These are phyloP conservation scores for Mayamaea pseudoterrestris DNA, from an alignment of 108 stramenopile genomes.

Conservation along the genomic window DNA sequence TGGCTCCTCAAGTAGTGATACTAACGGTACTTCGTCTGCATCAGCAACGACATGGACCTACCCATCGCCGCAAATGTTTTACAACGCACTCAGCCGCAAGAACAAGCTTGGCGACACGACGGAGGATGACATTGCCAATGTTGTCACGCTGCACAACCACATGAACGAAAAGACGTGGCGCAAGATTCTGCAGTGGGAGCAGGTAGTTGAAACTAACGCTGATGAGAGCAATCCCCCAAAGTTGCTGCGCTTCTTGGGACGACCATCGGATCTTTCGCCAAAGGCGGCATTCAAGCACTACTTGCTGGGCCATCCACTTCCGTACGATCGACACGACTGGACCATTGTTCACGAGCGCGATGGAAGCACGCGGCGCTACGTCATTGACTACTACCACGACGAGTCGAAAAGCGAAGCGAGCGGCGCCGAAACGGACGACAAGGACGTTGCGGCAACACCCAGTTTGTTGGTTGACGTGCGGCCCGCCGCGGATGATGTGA, in stretches of 20 bases:
- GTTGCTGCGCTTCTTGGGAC: conserved; percentile 82
- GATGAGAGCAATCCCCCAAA: conserved; percentile 33
- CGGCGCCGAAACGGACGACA: conserved; percentile 36
- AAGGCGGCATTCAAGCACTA: conserved; percentile 83
- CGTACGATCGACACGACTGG: conserved; percentile 99
- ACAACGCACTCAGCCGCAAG: conserved; percentile 93
- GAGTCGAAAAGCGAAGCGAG: conserved; percentile 23
- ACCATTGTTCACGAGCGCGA: conserved; percentile 55
- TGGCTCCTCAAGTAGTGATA: neutral
- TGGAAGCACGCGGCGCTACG: conserved; percentile 79
- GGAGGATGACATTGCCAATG: conserved; percentile 70
- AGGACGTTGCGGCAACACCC: conserved; percentile 50
- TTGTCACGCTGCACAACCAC: conserved; percentile 97
- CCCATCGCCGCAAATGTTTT: conserved; percentile 97
- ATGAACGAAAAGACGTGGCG: conserved; percentile 99
- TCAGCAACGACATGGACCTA: conserved; percentile 83
- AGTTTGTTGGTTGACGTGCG: conserved; percentile 91
- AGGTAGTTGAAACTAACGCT: conserved; percentile 18
- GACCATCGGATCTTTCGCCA: conserved; percentile 88
- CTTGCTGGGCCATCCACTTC: conserved; percentile 85
- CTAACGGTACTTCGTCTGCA: conserved; percentile 14
- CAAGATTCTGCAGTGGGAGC: conserved; percentile 92
- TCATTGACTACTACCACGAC: conserved; percentile 96
- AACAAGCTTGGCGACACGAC: conserved; percentile 78
- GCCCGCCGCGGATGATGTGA: conserved; percentile 81